phyloP scores from a whole-genome alignment of 73 alveolate species.

The Tetrahymena malaccensis region DNA sequence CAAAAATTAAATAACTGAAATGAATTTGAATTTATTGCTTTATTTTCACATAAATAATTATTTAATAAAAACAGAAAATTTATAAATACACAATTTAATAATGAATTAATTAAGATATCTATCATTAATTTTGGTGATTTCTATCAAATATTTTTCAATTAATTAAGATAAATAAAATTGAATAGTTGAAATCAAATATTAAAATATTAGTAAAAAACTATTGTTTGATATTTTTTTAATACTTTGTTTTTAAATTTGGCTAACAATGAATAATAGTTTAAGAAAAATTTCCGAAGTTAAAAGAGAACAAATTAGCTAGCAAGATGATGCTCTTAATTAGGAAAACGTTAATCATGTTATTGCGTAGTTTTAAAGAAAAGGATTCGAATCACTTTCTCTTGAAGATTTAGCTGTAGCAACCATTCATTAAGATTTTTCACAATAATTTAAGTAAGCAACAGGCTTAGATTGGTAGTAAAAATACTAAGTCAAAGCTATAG shows the following conservation, averaged over 20 bases:
- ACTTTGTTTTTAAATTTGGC: not conserved
- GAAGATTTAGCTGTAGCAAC: constrained; percentile 94
- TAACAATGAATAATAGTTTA: not conserved
- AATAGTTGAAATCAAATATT: not conserved
- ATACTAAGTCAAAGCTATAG: constrained; percentile 78
- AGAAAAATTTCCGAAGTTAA: not conserved
- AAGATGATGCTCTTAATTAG: not conserved
- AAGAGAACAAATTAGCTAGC: not conserved
- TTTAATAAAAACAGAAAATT: too few relatives aligned
- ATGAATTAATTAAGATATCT: not conserved
- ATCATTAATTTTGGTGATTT: not conserved
- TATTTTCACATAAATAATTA: not conserved
- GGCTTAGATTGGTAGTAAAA: constrained; percentile 86
- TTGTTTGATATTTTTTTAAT: not conserved
- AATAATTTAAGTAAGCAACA: constrained; percentile 66
- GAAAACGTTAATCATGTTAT: constrained; percentile 40
- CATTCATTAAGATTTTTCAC: constrained; percentile 76
- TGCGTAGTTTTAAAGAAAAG: constrained; percentile 80
- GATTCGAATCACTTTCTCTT: constrained; percentile 81
- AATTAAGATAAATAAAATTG: not conserved
- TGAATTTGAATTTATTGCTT: not conserved
- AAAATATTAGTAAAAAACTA: not conserved
- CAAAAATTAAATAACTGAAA: not conserved
- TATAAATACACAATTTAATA: too few relatives aligned
- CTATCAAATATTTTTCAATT: not conserved